Percentiles rank a stretch among this genome's conserved stretches.
These are phyloP conservation scores for Bremia lactucae DNA, from an alignment of 352 stramenopile species.

Conservation along the genomic window DNA sequence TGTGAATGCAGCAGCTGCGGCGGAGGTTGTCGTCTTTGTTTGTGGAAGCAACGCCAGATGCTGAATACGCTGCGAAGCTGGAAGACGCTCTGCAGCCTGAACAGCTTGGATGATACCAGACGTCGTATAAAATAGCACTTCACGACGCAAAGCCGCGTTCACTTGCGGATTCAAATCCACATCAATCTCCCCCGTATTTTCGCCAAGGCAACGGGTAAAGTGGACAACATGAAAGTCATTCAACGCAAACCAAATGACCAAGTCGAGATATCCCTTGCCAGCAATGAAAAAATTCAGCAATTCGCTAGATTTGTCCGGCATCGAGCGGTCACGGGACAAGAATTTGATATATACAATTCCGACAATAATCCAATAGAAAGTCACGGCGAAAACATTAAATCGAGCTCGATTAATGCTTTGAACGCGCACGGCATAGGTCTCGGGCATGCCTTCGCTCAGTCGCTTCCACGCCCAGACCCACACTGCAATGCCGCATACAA, in stretches of 20 bases:
- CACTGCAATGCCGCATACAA: constrained; percentile 68
- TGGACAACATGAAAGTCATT: constrained; percentile 80
- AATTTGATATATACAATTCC: constrained; percentile 74
- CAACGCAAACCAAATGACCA: constrained; percentile 83
- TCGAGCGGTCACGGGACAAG: constrained; percentile 43
- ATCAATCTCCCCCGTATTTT: constrained; percentile 52
- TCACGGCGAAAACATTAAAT: constrained; percentile 85
- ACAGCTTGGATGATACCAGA: constrained; percentile 85
- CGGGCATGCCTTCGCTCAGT: constrained; percentile 79
- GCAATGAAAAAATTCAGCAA: constrained; percentile 83
- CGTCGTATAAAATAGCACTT: constrained; percentile 87
- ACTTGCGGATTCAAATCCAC: constrained; percentile 82
- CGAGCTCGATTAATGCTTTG: constrained; percentile 81
- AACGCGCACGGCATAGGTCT: constrained; percentile 77
- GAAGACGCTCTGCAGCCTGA: constrained; percentile 59
- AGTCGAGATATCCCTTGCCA: constrained; percentile 79
- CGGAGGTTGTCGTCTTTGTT: constrained; percentile 30
- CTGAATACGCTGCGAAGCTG: constrained; percentile 70
- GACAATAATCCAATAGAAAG: constrained; percentile 81
- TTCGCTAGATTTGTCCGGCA: constrained; percentile 49
- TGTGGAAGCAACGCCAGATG: constrained; percentile 76
- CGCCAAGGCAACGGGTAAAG: constrained; percentile 54
- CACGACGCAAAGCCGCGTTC: constrained; percentile 73
- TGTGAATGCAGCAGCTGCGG: constrained; percentile 14
- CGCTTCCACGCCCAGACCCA: constrained; percentile 82